These are phyloP conservation scores for Cicer pinnatifidum DNA, from an alignment of 306 rosid species.

Conservation along the genomic window DNA sequence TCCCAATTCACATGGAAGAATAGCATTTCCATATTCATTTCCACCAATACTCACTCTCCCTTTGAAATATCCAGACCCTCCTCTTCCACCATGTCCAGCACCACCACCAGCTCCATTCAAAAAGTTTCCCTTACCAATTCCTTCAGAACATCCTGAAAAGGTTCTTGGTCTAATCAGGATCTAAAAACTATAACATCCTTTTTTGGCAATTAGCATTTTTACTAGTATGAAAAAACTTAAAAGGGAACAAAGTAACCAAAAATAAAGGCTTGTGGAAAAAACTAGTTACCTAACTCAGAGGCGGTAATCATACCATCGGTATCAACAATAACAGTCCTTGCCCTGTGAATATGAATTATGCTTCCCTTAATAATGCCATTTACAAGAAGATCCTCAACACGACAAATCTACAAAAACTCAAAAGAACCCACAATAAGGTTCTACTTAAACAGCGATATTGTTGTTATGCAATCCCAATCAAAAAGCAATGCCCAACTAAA, in stretches of 20 bases:
- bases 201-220: constrained; percentile 24
- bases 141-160: constrained; percentile 87
- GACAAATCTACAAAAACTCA: constrained; percentile 75
- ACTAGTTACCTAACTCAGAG: constrained; percentile 73
- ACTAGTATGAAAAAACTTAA: constrained; percentile 28
- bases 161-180: constrained; percentile 48
- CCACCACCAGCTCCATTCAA: constrained; percentile 99
- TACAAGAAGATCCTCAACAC: constrained; percentile 97
- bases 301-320: constrained; percentile 71
- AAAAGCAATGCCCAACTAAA: constrained; percentile 28
- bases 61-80: constrained; percentile 89
- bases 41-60: constrained; percentile 86
- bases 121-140: constrained; percentile 94
- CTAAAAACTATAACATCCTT: constrained; percentile 27
- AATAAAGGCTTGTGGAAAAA: constrained; percentile 20
- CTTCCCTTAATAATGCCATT: constrained; percentile 88
- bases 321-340: constrained; percentile 84
- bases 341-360: constrained; percentile 95
- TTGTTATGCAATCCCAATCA: constrained; percentile 30
- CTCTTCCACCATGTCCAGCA: constrained; percentile 99
- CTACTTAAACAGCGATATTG: constrained; percentile 8
- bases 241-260: constrained; percentile 38
- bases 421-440: constrained; percentile 42
- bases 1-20: constrained; percentile 96
- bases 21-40: constrained; percentile 82